Evolutionary conservation across 306 rosid genomes (phyloP), one percentile per base, ranked within the genome.

Genomic region (Rubus idaeus): DNA sequence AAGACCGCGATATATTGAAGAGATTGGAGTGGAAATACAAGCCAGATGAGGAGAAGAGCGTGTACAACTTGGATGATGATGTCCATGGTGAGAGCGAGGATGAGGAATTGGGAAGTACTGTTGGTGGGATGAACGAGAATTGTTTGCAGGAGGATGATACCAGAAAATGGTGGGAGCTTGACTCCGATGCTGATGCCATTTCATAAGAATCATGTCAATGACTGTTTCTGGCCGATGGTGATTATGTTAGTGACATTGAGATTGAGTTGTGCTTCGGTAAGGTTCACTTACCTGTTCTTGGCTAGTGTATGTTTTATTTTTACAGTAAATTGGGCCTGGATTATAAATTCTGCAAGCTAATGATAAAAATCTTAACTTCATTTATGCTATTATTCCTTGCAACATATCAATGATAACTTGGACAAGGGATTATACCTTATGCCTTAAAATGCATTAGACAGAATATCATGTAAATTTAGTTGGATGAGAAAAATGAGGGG

Each of bases 1-100:
- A 88, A 65, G 97, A 94, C 81, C 74, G 87, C 2, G 94, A 94
- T 82, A 81, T 91, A 67, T 86, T 94, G 73, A 83, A 86, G 84
- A 79, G 89, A 74, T 84, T 94, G 77, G 98, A 94, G 80, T 94
- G 97, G 97, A 86, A 82, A 30, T 94, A 94, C 66, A 85, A 87
- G 20, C 90, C 90, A 5, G 87, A 78, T 72, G 90, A 82, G 76
- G 70, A 86, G 75, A 76, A 77, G 73, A 71, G 64, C 73, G 68
- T 68, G 62, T 61, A 13, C 63, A 62, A 42, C 55, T 53, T 52
- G 67, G 83, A 83, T 68, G 86, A 75, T 76, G 65, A 37, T 16
- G 63, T 41, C 41, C 64, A 39, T 5, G 50, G 61, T 52, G 83
- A 84, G 69, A 73, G 60, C 65, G 82, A 74, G 73, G 90, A 87